Base-by-base conservation (phyloP, 306 rosid genomes). In the Cucumis hystrix region DNA sequence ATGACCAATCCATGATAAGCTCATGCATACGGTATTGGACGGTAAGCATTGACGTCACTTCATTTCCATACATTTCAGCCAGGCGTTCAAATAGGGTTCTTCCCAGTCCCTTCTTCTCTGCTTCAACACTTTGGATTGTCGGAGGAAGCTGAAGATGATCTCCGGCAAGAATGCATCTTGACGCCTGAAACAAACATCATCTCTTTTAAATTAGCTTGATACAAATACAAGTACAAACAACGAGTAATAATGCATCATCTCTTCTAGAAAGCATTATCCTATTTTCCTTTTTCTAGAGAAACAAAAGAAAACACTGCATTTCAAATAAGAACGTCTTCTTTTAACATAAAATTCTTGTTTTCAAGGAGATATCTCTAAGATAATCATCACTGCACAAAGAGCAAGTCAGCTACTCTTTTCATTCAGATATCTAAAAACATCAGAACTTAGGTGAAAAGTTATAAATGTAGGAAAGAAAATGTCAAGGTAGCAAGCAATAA, bases 111-210 rank as follows among this genome's bases (percentile, higher is more conserved):
- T 89, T 95, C 90, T 87, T 95, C 93, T 95, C 97, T 60, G 99
- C 99, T 87, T 95, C 99, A 84, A 84, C 96, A 86, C 99, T 95
- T 88, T 95, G 97, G 80, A 95, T 95, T 83, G 97, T 95, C 28
- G 99, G 99, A 78, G 99, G 99, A 77, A 95, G 97, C 88, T 95
- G 99, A 83, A 95, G 97, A 86, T 95, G 99, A 81, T 95, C 99
- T 79, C 99, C 99, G 49, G 93, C 89, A 86, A 95, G 99, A 83
- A 95, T 86, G 86, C 99, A 95, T 88, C 97, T 92, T 79, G 99
- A 87, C 70, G 95, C 98, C 99, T 95, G 81, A 81, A 92, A 88
- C 83, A 88, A 87, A 55, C 75, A 90, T 77, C 79, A 83, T 81
- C 69, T 76, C 77, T 68, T 65, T 66, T 58, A 81, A 85, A 64